A percentile compares a stretch with the other conserved stretches of the same genome.
phyloP scores from a whole-genome alignment of 768 basidiomycete genomes.

The Tubosaeta sp. region DNA sequence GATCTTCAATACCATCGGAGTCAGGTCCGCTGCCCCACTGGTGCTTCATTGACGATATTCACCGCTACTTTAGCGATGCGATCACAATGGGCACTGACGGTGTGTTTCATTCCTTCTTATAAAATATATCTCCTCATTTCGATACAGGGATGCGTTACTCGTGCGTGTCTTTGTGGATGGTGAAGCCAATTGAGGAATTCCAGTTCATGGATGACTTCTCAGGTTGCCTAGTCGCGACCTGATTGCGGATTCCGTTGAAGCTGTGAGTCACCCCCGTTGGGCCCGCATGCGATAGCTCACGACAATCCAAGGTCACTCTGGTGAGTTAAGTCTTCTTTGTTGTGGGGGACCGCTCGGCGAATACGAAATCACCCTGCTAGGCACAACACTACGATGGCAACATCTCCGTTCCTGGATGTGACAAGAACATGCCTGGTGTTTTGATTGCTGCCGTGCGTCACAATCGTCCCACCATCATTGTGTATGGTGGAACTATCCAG shows the following conservation, averaged over 20 bases:
- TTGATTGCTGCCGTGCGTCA: conserved; percentile 83
- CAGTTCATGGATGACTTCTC: conserved; percentile 1
- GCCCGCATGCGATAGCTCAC: conserved; percentile 5
- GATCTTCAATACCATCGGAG: conserved; percentile 81
- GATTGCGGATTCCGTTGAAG: conserved; percentile 87
- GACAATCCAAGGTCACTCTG: conserved; percentile 46
- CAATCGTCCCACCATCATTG: conserved; percentile 83
- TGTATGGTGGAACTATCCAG: conserved; percentile 85
- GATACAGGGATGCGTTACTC: conserved; percentile 79
- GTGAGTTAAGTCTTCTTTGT: conserved; percentile 28
- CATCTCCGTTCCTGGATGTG: conserved; percentile 83
- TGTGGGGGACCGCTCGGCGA: neutral
- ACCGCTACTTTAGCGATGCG: conserved; percentile 52
- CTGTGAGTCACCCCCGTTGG: conserved; percentile 40
- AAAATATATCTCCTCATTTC: neutral
- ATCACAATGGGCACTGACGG: conserved; percentile 91
- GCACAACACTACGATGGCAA: conserved; percentile 89
- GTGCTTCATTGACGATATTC: neutral
- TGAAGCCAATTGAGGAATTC: neutral
- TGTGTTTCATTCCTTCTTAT: conserved; percentile 29
- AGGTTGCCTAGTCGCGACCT: conserved; percentile 84
- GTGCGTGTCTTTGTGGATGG: conserved; percentile 39
- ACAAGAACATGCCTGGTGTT: conserved; percentile 92
- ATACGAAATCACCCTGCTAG: conserved; percentile 31
- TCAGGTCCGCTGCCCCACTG: conserved; percentile 48